Conservation (phyloP, 192 early-diverging fungal genomes). For the Thoreauomyces humboldtii region DNA sequence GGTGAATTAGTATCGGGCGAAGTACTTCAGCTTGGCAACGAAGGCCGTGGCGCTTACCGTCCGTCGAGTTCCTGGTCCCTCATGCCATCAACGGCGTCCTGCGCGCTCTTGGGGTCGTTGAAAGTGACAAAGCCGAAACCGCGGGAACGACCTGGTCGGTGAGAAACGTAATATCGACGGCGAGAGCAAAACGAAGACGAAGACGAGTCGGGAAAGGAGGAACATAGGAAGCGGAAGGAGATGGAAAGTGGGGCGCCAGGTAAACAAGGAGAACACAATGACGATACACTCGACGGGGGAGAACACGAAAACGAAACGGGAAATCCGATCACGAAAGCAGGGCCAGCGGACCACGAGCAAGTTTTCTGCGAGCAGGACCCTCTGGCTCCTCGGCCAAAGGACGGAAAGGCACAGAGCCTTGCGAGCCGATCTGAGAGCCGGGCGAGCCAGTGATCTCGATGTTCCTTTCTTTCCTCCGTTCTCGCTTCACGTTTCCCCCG, state of each 20-base stretch:
- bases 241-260: not conserved
- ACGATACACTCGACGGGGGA: not conserved
- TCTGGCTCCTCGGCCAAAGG: not conserved
- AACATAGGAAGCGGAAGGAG: not conserved
- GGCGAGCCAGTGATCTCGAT: not conserved
- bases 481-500: not conserved
- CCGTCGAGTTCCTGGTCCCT: slow-evolving; percentile 75
- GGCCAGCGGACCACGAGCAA: not conserved
- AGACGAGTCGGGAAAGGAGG: too few relatives aligned
- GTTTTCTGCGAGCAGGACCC: not conserved
- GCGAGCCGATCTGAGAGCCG: not conserved
- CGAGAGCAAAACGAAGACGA: not conserved
- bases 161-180: slow-evolving; percentile 2
- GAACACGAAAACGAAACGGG: not conserved
- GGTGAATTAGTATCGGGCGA: too few relatives aligned
- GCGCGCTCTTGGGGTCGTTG: slow-evolving; percentile 60
- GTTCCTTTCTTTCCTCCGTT: not conserved
- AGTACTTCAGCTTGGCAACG: too few relatives aligned
- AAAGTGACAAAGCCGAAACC: slow-evolving; percentile 88
- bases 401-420: slow-evolving; percentile 8
- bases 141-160: slow-evolving; percentile 77
- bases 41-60: too few relatives aligned
- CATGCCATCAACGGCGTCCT: slow-evolving; percentile 64
- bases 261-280: not conserved
- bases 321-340: not conserved